Conservation (phyloP, 2,329 filamentous ascomycete genomes). For the Teratosphaeriaceae sp. region DNA sequence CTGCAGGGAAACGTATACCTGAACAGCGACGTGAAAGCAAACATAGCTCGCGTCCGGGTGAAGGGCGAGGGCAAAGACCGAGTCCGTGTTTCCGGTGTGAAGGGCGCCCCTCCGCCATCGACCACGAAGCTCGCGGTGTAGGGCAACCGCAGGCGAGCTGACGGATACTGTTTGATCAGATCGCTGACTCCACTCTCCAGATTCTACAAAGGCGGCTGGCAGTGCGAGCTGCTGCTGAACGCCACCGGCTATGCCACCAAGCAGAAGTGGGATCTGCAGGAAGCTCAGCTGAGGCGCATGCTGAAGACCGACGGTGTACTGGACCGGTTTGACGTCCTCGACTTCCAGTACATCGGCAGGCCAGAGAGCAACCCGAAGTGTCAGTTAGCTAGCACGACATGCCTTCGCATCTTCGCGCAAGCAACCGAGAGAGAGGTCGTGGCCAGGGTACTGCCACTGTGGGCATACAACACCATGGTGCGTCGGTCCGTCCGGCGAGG, state of each 20-base stretch:
- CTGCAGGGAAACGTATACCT: conserved; percentile 50
- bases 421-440: conserved; percentile 17
- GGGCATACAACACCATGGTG: conserved; percentile 18
- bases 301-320: conserved; percentile 23
- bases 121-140: conserved; percentile 45
- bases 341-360: conserved; percentile 24
- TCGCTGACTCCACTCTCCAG: too few relatives aligned
- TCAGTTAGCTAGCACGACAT: conserved; percentile 37
- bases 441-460: conserved; percentile 15
- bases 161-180: too few relatives aligned
- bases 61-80: conserved; percentile 44
- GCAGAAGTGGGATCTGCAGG: conserved; percentile 38
- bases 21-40: conserved; percentile 50
- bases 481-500: not conserved
- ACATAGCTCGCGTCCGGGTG: conserved; percentile 44
- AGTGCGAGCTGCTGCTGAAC: conserved; percentile 38
- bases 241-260: conserved; percentile 38
- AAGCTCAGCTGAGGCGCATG: conserved; percentile 35
- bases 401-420: conserved; percentile 34
- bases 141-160: too few relatives aligned
- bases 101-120: conserved; percentile 39
- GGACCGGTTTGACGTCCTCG: conserved; percentile 19
- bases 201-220: conserved; percentile 24
- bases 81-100: conserved; percentile 41
- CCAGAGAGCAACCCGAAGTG: conserved; percentile 29